phyloP scores from a whole-genome alignment of 2,329 filamentous ascomycete species.

The Karstenula rhodostoma region DNA sequence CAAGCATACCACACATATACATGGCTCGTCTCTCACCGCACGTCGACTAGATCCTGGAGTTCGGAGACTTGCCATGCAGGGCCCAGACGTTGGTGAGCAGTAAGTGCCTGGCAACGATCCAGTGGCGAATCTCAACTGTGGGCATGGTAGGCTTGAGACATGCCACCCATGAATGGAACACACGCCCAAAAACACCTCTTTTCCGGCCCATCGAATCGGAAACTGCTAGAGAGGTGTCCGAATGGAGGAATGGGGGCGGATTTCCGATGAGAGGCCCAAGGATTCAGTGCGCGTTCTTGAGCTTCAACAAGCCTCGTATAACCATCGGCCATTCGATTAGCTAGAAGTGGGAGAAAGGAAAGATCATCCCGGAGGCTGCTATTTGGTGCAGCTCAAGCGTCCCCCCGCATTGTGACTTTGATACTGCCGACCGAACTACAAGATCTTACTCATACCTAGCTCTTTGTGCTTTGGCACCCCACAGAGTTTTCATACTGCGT shows the following conservation, averaged over 20 bases:
- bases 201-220: slow-evolving; percentile 12
- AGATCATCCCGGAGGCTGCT: slow-evolving; percentile 14
- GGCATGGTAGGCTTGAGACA: slow-evolving; percentile 17
- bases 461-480: no score
- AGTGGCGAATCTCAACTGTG: slow-evolving; percentile 27
- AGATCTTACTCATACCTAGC: slow-evolving; percentile 22
- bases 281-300: background rate
- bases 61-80: slow-evolving; percentile 8
- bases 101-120: slow-evolving; percentile 19
- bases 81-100: slow-evolving; percentile 5
- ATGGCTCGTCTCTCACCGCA: slow-evolving; percentile 22
- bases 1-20: slow-evolving; percentile 9
- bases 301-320: background rate
- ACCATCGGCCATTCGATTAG: background rate
- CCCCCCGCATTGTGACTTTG: slow-evolving; percentile 21
- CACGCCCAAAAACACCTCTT: slow-evolving; percentile 12
- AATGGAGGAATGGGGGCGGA: slow-evolving; percentile 27
- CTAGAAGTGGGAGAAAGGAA: background rate
- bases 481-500: no score
- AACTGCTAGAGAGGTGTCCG: slow-evolving; percentile 14
- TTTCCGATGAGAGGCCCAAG: slow-evolving; percentile 23
- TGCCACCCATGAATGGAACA: slow-evolving; percentile 19
- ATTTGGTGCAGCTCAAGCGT: slow-evolving; percentile 21
- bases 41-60: slow-evolving; percentile 11
- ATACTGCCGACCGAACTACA: slow-evolving; percentile 17